Base-by-base conservation (phyloP, 257 asterid species). In the Lantana camara region DNA sequence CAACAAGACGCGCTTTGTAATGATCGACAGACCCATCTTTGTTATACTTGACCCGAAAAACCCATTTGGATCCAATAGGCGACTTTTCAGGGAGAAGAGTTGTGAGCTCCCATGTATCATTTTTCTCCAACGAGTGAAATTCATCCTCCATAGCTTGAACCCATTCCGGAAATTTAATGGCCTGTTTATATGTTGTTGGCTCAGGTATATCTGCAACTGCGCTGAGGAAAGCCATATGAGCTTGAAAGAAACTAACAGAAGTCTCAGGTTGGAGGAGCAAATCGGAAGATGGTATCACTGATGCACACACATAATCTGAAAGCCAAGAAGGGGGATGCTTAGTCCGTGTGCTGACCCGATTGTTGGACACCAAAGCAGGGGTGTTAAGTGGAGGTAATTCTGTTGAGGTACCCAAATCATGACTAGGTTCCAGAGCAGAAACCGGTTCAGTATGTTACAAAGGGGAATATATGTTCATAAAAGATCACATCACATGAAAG, bases 131-230 rank as follows among this genome's bases (percentile, higher is more conserved):
- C 3, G 54, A 40, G 8, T 21, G 5, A 5, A 60, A 5, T 7
- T 60, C 66, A 7, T 10, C 8, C 3, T 12, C 3, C 66, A 60
- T 60, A 6, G 66, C 66, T 4, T 60, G 7, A 3, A 23, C 37
- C 66, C 66, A 60, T 0, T 41, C 11, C 1, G 4, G 1, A 35
- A 3, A 35, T 1, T 35, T 5, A 5, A 35, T 2, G 7, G 40
- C 40, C 11, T 5, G 54, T 5, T 13, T 14, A 4, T 40, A 60
- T 3, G 23, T 20, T 3, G 9, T 14, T 5, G 41, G 66, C 5
- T 42, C 54, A 1, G 16, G 6, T n/a, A n/a, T n/a, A n/a, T n/a
- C n/a, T n/a, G n/a, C n/a, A n/a, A n/a, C n/a, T n/a, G n/a, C n/a
- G n/a, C n/a, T n/a, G 11, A 8, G 7, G 1, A 1, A 1, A 7